Evolutionary conservation across 2,329 filamentous ascomycete species (phyloP), one percentile per base, ranked within the genome.

Genomic region (Xylaria sp.): DNA sequence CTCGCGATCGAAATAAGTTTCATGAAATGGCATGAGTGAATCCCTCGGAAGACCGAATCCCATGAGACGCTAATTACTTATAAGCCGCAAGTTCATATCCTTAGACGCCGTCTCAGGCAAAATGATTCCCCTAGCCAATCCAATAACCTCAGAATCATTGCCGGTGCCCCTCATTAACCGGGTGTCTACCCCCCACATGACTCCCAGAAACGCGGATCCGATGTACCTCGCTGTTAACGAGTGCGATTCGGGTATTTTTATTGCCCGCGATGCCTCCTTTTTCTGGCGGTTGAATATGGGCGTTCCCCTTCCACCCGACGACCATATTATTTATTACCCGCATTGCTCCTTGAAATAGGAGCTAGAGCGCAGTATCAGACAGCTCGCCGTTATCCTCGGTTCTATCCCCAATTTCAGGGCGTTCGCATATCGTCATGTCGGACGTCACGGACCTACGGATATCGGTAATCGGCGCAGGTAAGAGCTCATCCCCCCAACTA

Each of bases 381-480:
- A 23, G 18, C 46, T 36, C 20, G 6, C 50, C 39, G 53, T 53
- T 52, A 59, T 45, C 53, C 50, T 56, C 48, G 13, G 64, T 53
- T 43, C 60, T 23, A n/a, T 18, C 32, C 2, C 18, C 5, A 36
- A 43, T 58, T 45, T 34, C 32, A 57, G 57, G 48, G 60, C 43
- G 41, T 68, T 68, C 48, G 53, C 39, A 60, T 56, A 56, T 57
- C 64, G 69, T 23, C 53, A 80, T 80, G 77, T 68, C 75, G 28
- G 75, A 78, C 71, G 73, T 72, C 34, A 78, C 72, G 60, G 78
- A 81, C 50, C 66, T 81, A 61, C 80, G 80, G 63, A 78, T 84
- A 76, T 79, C 83, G 76, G 77, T 85, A 72, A 73, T 85, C 66
- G 76, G 85, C 76, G 85, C 85, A 30, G 85, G 83, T 84, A 79